Evolutionary conservation across 2,329 filamentous ascomycete genomes (phyloP), one percentile per base, ranked within the genome.

Genomic region (Ceratocystis cubensis): DNA sequence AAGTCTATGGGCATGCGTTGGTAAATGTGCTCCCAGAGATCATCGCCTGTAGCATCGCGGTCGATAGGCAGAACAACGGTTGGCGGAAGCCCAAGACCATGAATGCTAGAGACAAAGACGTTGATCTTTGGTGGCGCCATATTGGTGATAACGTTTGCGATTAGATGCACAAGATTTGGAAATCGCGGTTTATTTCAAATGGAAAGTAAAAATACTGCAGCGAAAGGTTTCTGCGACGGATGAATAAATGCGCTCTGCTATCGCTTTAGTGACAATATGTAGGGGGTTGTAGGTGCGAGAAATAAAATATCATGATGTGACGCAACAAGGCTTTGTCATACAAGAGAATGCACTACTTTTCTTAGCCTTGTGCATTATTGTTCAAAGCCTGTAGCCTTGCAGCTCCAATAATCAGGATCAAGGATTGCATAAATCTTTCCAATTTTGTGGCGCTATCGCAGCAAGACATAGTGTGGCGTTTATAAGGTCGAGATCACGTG

Each of bases 61-160:
- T 84, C 79, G 25, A 95, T 78, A 0, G 89, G 86, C n/a, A 96
- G 80, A 3, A 88, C 85, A 44, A 96, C 80, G 0, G 91, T 95
- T n/a, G 88, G 79, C 1, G 93, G 91, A 5, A 96, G 82, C 61
- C 87, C 86, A 20, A 96, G 82, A 69, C 93, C 93, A 6, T 87
- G 82, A 73, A 97, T 93, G 69, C 88, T 90, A 71, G 90, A 87
- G 69, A 99, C 80, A 68, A 97, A 84, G 69, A 97, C 81, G 76
- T 96, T 96, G 73, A 96, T 78, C 48, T 78, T 83, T 69, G 75
- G 75, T 1, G 80, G 72, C 48, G 79, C 77, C 85, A 89, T 89
- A 15, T 6, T 57, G 48, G 41, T 33, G 25, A 25, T 57, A 5
- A 25, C 2, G 25, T 62, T 33, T 66, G 37, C 25, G 15, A 25